phyloP scores from a whole-genome alignment of 345 rosid species.

The Schrenkiella parvula region DNA sequence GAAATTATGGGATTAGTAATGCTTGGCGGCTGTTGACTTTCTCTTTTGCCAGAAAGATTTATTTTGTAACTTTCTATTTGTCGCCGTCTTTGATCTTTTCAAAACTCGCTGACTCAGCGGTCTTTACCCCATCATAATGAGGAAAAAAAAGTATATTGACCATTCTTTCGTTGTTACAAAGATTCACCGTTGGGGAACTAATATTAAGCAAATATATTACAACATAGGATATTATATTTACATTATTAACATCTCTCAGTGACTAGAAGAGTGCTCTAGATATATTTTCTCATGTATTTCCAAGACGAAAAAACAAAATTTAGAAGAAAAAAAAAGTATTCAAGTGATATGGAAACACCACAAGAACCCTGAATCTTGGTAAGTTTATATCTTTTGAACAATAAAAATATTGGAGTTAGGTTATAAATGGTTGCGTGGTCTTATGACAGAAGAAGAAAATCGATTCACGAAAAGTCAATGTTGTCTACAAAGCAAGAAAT shows the following conservation, averaged over 20 bases:
- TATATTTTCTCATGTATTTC: background rate
- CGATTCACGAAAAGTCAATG: constrained; percentile 8
- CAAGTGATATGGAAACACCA: background rate
- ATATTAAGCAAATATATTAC: background rate
- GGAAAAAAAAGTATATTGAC: background rate
- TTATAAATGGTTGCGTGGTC: constrained; percentile 19
- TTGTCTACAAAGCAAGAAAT: background rate
- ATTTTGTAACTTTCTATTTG: constrained; percentile 17
- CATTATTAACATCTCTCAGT: background rate
- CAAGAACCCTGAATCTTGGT: background rate
- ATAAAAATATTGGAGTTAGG: background rate
- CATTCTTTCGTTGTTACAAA: background rate
- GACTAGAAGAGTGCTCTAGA: background rate
- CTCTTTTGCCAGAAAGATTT: background rate
- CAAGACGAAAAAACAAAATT: background rate
- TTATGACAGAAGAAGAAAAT: background rate
- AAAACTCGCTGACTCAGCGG: background rate
- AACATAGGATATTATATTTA: background rate
- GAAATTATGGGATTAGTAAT: background rate
- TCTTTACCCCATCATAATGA: background rate
- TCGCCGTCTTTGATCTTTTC: constrained; percentile 10
- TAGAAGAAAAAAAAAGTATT: background rate
- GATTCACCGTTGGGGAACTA: background rate
- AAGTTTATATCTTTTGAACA: background rate
- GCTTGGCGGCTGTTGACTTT: background rate